These are phyloP conservation scores for Eragrostis nindensis DNA, from an alignment of 176 grass and related monocot species.

Conservation along the genomic window DNA sequence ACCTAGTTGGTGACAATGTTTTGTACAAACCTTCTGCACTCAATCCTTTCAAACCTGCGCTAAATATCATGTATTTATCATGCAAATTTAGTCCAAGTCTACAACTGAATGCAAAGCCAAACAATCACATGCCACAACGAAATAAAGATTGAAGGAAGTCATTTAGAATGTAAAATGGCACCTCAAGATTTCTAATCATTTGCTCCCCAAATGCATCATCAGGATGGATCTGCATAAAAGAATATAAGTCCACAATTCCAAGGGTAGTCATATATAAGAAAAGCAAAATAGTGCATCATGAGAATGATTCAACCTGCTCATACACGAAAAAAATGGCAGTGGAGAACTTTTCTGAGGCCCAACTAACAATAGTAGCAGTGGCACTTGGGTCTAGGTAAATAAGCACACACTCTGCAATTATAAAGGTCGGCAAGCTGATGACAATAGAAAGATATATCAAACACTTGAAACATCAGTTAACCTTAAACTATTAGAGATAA, in stretches of 20 bases:
- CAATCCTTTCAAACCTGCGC: neutral
- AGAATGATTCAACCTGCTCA: constrained; percentile 68
- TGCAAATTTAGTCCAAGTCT: neutral
- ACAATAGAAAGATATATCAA: constrained; percentile 69
- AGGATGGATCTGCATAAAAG: constrained; percentile 81
- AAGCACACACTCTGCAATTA: constrained; percentile 99
- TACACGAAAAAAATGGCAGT: constrained; percentile 92
- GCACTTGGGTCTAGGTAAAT: constrained; percentile 92
- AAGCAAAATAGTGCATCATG: constrained; percentile 28
- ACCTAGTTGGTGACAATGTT: constrained; percentile 2
- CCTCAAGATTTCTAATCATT: constrained; percentile 99
- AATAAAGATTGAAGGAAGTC: constrained; percentile 12
- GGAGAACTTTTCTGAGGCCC: constrained; percentile 83
- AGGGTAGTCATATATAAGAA: constrained; percentile 20
- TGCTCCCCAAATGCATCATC: constrained; percentile 98
- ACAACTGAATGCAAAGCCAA: constrained; percentile 8
- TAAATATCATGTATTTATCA: constrained; percentile 9
- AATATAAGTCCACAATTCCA: constrained; percentile 29
- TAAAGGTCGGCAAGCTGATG: constrained; percentile 98
- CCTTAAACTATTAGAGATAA: constrained; percentile 26
- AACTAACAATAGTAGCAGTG: constrained; percentile 71
- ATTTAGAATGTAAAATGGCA: constrained; percentile 27
- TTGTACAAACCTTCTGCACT: neutral
- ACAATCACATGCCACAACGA: constrained; percentile 8
- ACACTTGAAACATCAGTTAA: constrained; percentile 26